These are phyloP conservation scores for Claviceps maximensis DNA, from an alignment of 2,329 filamentous ascomycete species.

Conservation along the genomic window DNA sequence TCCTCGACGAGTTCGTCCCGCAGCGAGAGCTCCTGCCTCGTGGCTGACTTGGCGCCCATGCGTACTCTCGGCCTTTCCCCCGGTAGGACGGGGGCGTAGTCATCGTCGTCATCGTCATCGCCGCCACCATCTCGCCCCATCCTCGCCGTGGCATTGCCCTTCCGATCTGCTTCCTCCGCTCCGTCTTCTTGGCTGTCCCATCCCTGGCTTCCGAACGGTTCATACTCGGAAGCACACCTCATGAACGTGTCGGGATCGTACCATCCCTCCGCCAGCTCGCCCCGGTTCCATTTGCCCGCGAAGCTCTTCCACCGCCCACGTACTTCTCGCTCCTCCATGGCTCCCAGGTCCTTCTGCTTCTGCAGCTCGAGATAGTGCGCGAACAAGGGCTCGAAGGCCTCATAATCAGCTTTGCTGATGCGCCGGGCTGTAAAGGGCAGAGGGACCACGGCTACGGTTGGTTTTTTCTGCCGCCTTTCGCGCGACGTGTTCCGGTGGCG, in stretches of 20 bases:
- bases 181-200: not conserved
- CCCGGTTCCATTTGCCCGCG: constrained; percentile 78
- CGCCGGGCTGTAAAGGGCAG: constrained; percentile 55
- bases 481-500: constrained; percentile 3
- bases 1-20: constrained; percentile 36
- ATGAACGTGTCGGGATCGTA: constrained; percentile 67
- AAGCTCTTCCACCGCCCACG: constrained; percentile 92
- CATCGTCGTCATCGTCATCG: constrained; percentile 34
- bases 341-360: constrained; percentile 57
- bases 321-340: constrained; percentile 60
- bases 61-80: constrained; percentile 8
- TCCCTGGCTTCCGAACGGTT: not conserved
- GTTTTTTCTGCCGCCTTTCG: not conserved
- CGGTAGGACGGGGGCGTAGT: constrained; percentile 35
- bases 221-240: constrained; percentile 19
- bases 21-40: constrained; percentile 57
- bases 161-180: constrained; percentile 7
- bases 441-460: not conserved
- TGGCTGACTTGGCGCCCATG: constrained; percentile 52
- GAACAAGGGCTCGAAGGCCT: constrained; percentile 56
- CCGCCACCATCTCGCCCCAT: not conserved
- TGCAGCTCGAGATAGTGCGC: constrained; percentile 80
- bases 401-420: constrained; percentile 57
- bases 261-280: constrained; percentile 80
- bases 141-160: constrained; percentile 2